Evolutionary conservation across 345 rosid species (phyloP), one percentile per base, ranked within the genome.

Genomic region (Psidium friedrichsthalianum): DNA sequence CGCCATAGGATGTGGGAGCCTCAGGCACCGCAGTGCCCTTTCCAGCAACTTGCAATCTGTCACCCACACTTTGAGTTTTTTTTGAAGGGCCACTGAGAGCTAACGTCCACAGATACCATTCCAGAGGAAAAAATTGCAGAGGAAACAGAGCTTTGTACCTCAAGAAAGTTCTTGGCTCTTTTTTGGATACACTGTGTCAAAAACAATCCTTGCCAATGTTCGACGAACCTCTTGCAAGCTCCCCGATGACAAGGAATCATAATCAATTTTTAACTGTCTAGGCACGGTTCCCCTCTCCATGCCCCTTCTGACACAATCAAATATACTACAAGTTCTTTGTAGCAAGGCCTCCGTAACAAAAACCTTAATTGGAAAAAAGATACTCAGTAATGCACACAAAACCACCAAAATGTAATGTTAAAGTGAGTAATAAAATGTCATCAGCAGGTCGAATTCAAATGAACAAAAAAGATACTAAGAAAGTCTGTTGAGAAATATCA

Each of bases 151-250:
- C 47, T 36, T 20, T 36, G 80, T 36, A 69, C 47, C 80, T 69
- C 80, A 69, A 36, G 24, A 83, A 56, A 0, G 24, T 83, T 56
- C 20, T 36, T 7, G 1, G 25, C 55, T 44, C 83, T 25, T 36
- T 25, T 81, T 86, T 88, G 98, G 99, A 87, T 90, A 97, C 22
- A 96, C 87, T 8, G 98, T 95, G 87, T 98, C 97, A 42, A 98
- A 96, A 58, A 95, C 95, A 76, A 94, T 90, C 91, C 98, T 94
- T 10, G 98, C 98, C 91, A 98, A 95, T 8, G 87, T 89, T 91
- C 93, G 95, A 56, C 96, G 90, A 27, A 86, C 86, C 86, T 98
- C 98, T 25, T 82, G 83, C 58, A 93, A 55, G 85, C 76, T 86
- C 52, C 99, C 99, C 10, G 85, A 84, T 54, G 92, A 90, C 84